Percentiles rank a stretch among this genome's conserved stretches.
Evolutionary conservation across 2,329 filamentous ascomycete genomes (phyloP).

Genomic region (Akanthomyces dipterigenus): DNA sequence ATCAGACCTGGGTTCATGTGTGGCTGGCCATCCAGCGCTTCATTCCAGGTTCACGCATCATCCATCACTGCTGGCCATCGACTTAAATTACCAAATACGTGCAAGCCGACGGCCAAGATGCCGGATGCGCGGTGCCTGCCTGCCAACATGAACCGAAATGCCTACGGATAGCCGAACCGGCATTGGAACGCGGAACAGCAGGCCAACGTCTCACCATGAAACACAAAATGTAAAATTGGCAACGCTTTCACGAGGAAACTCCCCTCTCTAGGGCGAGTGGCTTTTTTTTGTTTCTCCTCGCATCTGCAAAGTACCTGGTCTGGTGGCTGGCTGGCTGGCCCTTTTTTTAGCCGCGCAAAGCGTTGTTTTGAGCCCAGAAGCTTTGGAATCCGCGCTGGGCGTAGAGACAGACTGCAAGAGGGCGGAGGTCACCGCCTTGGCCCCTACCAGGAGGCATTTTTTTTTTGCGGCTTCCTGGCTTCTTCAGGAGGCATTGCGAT

Average conservation of each 20-base stretch:
- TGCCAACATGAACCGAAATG: not conserved
- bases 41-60: not conserved
- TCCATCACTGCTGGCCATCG: too few relatives aligned
- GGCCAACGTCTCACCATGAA: constrained; percentile 7
- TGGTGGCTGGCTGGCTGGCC: not conserved
- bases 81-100: not conserved
- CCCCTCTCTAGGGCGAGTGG: too few relatives aligned
- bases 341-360: not conserved
- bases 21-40: not conserved
- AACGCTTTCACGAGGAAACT: not conserved
- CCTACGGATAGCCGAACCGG: too few relatives aligned
- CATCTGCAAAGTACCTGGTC: too few relatives aligned
- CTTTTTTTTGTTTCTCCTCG: too few relatives aligned
- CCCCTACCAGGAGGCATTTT: not conserved
- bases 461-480: not conserved
- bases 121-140: too few relatives aligned
- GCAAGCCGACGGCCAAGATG: not conserved
- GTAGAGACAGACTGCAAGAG: too few relatives aligned
- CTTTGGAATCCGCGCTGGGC: not conserved
- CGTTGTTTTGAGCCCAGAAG: constrained; percentile 6
- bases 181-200: not conserved
- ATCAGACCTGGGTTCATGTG: not conserved
- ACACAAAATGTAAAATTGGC: not conserved
- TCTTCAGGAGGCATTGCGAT: not conserved
- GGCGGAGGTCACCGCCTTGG: constrained; percentile 5